phyloP scores from a whole-genome alignment of 1,284 basidiomycete species.

The Pseudozyma flocculosa region DNA sequence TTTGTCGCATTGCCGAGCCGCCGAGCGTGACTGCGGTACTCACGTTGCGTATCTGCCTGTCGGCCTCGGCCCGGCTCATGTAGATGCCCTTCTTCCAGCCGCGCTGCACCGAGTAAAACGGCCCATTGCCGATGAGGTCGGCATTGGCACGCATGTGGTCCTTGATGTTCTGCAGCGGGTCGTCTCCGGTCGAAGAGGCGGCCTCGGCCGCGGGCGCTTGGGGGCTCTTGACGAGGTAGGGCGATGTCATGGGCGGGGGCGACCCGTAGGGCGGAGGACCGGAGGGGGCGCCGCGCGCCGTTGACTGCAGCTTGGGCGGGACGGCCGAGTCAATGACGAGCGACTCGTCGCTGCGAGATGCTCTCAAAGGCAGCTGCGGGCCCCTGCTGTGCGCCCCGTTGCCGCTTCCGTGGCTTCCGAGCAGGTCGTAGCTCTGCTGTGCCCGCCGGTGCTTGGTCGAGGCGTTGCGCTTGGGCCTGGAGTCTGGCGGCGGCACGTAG shows the following conservation, averaged over 20 bases:
- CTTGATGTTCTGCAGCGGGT: background rate
- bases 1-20: no score
- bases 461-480: background rate
- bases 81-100: constrained; percentile 43
- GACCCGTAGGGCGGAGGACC: background rate
- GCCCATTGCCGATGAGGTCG: constrained; percentile 4
- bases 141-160: background rate
- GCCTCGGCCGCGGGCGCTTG: background rate
- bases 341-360: no score
- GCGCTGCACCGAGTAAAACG: constrained; percentile 27
- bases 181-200: background rate
- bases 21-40: no score
- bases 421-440: background rate
- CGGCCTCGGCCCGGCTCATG: constrained; percentile 21
- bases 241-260: background rate
- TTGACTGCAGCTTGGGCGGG: background rate
- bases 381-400: no score
- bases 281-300: background rate
- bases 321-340: no score
- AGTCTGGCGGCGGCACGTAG: constrained; percentile 1
- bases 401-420: background rate
- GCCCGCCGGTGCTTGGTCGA: background rate
- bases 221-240: background rate
- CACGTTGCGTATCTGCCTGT: constrained; percentile 28
- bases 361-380: no score